A percentile compares a stretch with the other conserved stretches of the same genome.
phyloP scores from a whole-genome alignment of 148 eudicot species.

The Nyssa sinensis region DNA sequence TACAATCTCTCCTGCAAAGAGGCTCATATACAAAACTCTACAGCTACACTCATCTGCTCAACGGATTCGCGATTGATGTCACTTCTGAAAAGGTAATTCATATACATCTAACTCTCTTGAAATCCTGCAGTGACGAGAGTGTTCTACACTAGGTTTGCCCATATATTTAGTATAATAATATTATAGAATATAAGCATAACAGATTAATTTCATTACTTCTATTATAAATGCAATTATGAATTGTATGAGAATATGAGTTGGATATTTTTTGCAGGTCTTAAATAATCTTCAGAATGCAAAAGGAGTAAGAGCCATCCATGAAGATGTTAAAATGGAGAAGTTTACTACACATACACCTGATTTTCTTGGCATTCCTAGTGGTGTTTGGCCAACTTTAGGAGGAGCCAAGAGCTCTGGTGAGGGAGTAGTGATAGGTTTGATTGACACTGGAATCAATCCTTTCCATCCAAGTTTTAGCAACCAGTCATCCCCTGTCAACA shows the following conservation, averaged over 20 bases:
- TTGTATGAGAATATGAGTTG: neutral
- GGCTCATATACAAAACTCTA: conserved; percentile 53
- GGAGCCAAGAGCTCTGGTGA: conserved; percentile 52
- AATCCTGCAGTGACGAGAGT: no score
- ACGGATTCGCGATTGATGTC: conserved; percentile 60
- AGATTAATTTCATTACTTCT: neutral
- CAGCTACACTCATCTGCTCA: conserved; percentile 66
- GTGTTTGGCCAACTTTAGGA: conserved; percentile 61
- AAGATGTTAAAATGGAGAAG: conserved; percentile 51
- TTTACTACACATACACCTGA: conserved; percentile 69
- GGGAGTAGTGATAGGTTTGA: conserved; percentile 61
- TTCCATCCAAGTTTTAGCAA: conserved; percentile 57
- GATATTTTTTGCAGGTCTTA: conserved; percentile 33
- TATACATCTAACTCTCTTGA: no score
- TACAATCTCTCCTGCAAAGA: conserved; percentile 44
- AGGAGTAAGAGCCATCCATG: conserved; percentile 47
- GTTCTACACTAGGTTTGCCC: no score
- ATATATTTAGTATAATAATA: no score
- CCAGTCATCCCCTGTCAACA: conserved; percentile 13
- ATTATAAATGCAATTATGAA: no score
- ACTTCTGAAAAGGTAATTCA: conserved; percentile 34
- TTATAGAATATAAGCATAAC: no score
- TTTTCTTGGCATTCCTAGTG: conserved; percentile 46
- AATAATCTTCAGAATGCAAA: conserved; percentile 30
- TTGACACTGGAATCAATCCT: conserved; percentile 73